A percentile compares a stretch with the other conserved stretches of the same genome.
These are phyloP conservation scores for Candida maesae DNA, from an alignment of 805 yeast species.

Conservation along the genomic window DNA sequence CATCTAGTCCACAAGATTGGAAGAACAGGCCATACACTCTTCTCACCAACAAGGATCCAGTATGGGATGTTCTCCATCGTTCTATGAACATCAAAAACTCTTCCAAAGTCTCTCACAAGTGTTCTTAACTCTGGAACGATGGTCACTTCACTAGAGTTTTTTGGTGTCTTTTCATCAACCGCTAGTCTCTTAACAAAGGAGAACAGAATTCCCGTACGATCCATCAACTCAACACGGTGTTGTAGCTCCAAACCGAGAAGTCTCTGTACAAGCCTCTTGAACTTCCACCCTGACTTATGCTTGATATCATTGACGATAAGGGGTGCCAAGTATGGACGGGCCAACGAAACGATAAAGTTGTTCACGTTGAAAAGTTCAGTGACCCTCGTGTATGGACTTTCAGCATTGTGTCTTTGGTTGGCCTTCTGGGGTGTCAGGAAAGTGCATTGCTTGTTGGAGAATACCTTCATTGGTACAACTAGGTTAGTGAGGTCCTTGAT, in stretches of 20 bases:
- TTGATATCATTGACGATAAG: slow-evolving; percentile 77
- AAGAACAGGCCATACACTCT: slow-evolving; percentile 88
- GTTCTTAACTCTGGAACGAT: slow-evolving; percentile 84
- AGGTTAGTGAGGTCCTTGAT: slow-evolving; percentile 63
- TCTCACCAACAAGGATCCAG: slow-evolving; percentile 89
- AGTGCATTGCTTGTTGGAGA: slow-evolving; percentile 32
- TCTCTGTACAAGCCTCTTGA: slow-evolving; percentile 34
- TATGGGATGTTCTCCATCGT: slow-evolving; percentile 83
- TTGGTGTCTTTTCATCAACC: slow-evolving; percentile 84
- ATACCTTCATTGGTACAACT: slow-evolving; percentile 43
- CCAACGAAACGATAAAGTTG: slow-evolving; percentile 85
- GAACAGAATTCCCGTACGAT: slow-evolving; percentile 71
- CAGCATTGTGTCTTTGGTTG: slow-evolving; percentile 37
- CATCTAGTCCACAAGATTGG: slow-evolving; percentile 85
- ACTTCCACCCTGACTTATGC: slow-evolving; percentile 49
- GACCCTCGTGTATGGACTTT: slow-evolving; percentile 79
- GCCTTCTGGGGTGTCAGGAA: slow-evolving; percentile 47
- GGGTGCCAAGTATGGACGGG: slow-evolving; percentile 93
- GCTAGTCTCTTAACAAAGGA: slow-evolving; percentile 69
- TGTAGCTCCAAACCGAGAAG: slow-evolving; percentile 64
- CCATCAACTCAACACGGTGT: slow-evolving; percentile 77
- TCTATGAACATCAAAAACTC: slow-evolving; percentile 53
- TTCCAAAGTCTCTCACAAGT: slow-evolving; percentile 33
- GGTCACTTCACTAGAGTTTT: slow-evolving; percentile 77
- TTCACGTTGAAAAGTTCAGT: slow-evolving; percentile 94